Percentiles rank a stretch among this genome's conserved stretches.
Evolutionary conservation across 2,329 filamentous ascomycete species (phyloP).

Genomic region (Penicillium hordei): DNA sequence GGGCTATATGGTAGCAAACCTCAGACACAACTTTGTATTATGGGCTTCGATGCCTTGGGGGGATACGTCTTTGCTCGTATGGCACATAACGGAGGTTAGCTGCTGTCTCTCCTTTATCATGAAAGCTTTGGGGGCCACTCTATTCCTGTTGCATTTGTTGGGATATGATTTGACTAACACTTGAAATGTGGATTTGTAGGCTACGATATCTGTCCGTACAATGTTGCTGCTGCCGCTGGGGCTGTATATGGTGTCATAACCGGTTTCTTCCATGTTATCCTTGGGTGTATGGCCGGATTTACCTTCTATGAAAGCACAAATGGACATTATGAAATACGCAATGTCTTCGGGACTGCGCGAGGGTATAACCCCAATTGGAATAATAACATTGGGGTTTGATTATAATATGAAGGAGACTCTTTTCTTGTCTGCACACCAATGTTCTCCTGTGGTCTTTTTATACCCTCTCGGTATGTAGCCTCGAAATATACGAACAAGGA

Average conservation of each 20-base stretch:
- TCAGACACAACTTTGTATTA: slow-evolving; percentile 6
- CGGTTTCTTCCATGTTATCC: slow-evolving; percentile 14
- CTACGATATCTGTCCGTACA: slow-evolving; percentile 17
- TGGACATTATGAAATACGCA: slow-evolving; percentile 12
- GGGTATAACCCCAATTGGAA: slow-evolving; percentile 15
- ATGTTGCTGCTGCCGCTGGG: slow-evolving; percentile 18
- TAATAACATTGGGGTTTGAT: neutral
- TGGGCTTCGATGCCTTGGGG: slow-evolving; percentile 17
- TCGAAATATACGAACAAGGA: neutral
- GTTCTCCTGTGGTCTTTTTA: neutral
- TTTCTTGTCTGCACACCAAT: neutral
- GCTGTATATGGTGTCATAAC: slow-evolving; percentile 18
- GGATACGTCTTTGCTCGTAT: slow-evolving; percentile 23
- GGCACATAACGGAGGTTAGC: slow-evolving; percentile 18
- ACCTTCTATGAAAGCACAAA: slow-evolving; percentile 1
- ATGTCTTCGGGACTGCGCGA: slow-evolving; percentile 11
- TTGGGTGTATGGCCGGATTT: slow-evolving; percentile 14
- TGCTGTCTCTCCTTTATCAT: neutral
- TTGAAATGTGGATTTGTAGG: neutral
- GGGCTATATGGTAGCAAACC: slow-evolving; percentile 11
- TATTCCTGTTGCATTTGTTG: neutral
- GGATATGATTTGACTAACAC: neutral
- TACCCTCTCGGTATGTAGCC: neutral
- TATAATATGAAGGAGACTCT: neutral
- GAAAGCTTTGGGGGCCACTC: neutral